Base-by-base conservation (phyloP, 352 stramenopile species). In the Phytophthora litchii region DNA sequence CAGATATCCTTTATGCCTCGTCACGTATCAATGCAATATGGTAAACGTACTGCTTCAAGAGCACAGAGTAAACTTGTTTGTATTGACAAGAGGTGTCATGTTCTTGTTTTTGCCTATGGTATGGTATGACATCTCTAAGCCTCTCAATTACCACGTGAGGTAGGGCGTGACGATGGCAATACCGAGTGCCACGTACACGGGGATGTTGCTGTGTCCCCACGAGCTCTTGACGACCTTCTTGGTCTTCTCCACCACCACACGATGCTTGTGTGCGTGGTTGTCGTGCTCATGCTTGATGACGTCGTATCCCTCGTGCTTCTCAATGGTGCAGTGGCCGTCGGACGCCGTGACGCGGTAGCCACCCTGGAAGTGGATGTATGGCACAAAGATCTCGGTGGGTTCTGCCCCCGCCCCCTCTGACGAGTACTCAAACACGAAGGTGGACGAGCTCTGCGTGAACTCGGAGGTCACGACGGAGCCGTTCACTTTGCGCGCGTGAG, bases 361-460 rank as follows among this genome's bases (percentile, higher is more conserved):
- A 1, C 51, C 52, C 0, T 54, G 61, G 50, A 69, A 75, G 35
- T 75, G 67, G 16, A 72, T 40, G 53, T 75, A 70, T 8, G 67
- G 67, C 51, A 75, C 67, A 29, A 75, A 75, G 50, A 75, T 64
- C 53, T 75, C 67, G 27, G 61, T 69, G 25, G 36, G 25, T 7
- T 60, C 54, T 2, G 17, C 37, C 3, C 20, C 20, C 8, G 31
- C 11, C 3, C 21, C 32, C 19, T 62, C 55, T 4, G 72, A 72
- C 4, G 53, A 38, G 56, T 79, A 89, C 49, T 86, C 75, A 44
- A 91, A 70, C 36, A 80, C 63, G 54, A 91, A 94, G n/a, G 59
- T 70, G 4, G 61, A 70, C n/a, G 56, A 64, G 11, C 63, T 55
- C 20, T 85, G 66, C 13, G 66, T 54, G 58, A 92, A 94, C 17